Conservation (phyloP, 108 stramenopile genomes). For the Chaetoceros tenuissimus region DNA sequence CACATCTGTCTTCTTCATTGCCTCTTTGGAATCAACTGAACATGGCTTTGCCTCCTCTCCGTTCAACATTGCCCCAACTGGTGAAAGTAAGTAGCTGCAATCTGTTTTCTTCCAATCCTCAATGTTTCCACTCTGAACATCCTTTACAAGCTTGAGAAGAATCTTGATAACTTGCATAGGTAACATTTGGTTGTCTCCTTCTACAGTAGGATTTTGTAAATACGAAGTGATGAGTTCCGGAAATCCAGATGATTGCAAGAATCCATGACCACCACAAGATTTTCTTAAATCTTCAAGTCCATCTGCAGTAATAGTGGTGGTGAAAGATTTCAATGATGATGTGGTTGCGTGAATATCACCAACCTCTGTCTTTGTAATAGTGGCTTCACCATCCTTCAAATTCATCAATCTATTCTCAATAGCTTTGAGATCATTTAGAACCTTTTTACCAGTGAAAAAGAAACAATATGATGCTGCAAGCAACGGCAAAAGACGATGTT, state of each 20-base stretch:
- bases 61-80: constrained; percentile 11
- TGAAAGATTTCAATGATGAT: constrained; percentile 89
- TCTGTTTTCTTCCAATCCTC: constrained; percentile 26
- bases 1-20: constrained; percentile 25
- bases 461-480: constrained; percentile 86
- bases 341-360: constrained; percentile 86
- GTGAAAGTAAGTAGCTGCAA: constrained; percentile 29
- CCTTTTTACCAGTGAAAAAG: constrained; percentile 76
- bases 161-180: constrained; percentile 86
- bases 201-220: constrained; percentile 87
- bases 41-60: constrained; percentile 14
- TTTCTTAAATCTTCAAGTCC: constrained; percentile 94
- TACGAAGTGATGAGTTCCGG: constrained; percentile 88
- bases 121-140: constrained; percentile 19
- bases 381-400: constrained; percentile 16
- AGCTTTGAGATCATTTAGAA: constrained; percentile 47
- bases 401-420: constrained; percentile 62
- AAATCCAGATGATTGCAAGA: constrained; percentile 79
- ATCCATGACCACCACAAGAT: constrained; percentile 94
- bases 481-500: constrained; percentile 87
- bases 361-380: constrained; percentile 60
- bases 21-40: constrained; percentile 10
- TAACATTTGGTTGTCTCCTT: constrained; percentile 91
- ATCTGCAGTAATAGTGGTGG: constrained; percentile 82
- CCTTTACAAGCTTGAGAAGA: constrained; percentile 69